A percentile compares a stretch with the other conserved stretches of the same genome.
These are phyloP conservation scores for Coemansia interrupta DNA, from an alignment of 192 early-diverging fungal species.

Conservation along the genomic window DNA sequence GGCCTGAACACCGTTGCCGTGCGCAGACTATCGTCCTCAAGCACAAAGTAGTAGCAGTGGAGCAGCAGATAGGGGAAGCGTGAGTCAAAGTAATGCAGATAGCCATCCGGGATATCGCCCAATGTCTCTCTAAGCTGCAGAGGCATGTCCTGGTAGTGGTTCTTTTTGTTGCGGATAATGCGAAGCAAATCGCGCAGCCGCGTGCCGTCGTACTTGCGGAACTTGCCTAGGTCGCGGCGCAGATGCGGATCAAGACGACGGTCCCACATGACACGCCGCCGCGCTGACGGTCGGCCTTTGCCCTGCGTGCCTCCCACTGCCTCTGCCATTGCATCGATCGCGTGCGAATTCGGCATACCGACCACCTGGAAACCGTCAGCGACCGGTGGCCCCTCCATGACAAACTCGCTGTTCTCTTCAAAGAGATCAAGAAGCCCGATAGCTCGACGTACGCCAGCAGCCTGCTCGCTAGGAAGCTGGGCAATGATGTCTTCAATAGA, in stretches of 20 bases:
- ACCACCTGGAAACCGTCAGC: constrained; percentile 50
- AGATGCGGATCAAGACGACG: constrained; percentile 58
- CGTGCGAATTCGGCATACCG: constrained; percentile 25
- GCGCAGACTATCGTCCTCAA: constrained; percentile 58
- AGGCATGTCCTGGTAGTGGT: constrained; percentile 93
- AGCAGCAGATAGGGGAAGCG: constrained; percentile 85
- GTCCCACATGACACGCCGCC: constrained; percentile 26
- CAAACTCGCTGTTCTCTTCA: constrained; percentile 43
- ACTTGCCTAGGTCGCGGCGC: constrained; percentile 79
- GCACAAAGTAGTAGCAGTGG: constrained; percentile 83
- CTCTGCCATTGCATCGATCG: constrained; percentile 27
- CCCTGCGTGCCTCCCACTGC: neutral
- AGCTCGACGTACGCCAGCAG: constrained; percentile 43
- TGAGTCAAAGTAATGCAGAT: constrained; percentile 83
- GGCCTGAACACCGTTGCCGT: constrained; percentile 65
- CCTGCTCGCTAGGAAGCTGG: constrained; percentile 41
- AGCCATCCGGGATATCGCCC: constrained; percentile 83
- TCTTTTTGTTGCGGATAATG: constrained; percentile 94
- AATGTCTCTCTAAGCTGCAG: constrained; percentile 68
- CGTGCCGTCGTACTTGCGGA: constrained; percentile 86
- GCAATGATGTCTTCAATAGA: constrained; percentile 37
- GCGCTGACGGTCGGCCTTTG: neutral
- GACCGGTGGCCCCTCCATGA: constrained; percentile 43
- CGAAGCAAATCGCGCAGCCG: constrained; percentile 84
- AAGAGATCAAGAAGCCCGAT: constrained; percentile 39